Conservation (phyloP, 169 alveolate species). For the Cryptosporidium ryanae region DNA sequence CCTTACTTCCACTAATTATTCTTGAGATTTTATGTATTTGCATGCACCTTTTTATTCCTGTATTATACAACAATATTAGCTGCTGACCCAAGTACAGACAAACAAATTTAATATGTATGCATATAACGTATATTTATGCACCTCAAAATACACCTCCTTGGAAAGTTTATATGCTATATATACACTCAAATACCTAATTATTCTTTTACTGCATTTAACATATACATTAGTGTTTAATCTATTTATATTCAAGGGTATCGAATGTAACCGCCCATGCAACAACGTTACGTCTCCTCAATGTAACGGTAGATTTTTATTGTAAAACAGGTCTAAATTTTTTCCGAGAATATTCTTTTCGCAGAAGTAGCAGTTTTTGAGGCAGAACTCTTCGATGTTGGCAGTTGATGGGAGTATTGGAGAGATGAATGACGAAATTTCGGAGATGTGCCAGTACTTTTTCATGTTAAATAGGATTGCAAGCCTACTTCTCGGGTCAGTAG, state of each 20-base stretch:
- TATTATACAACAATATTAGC: no score
- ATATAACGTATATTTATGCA: no score
- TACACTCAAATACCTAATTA: no score
- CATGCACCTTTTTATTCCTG: no score
- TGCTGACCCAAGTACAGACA: no score
- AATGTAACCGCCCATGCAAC: constrained; percentile 41
- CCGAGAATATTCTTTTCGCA: constrained; percentile 19
- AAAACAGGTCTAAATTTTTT: constrained; percentile 8
- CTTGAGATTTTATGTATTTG: no score
- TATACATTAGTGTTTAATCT: no score
- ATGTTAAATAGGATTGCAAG: constrained; percentile 23
- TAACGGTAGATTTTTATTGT: constrained; percentile 65
- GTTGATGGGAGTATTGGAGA: constrained; percentile 19
- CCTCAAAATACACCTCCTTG: no score
- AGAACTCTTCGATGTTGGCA: constrained; percentile 37
- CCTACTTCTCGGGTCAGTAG: constrained; percentile 51
- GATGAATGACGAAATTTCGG: constrained; percentile 36
- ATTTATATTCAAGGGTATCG: constrained; percentile 16
- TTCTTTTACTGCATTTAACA: no score
- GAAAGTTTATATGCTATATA: no score
- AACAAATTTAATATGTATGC: no score
- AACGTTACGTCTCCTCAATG: constrained; percentile 28
- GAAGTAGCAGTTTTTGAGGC: constrained; percentile 37
- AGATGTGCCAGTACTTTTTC: constrained; percentile 68
- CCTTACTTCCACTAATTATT: no score